A percentile compares a stretch with the other conserved stretches of the same genome.
Conservation (phyloP, 768 basidiomycete species). For the Boletus reticulatus region DNA sequence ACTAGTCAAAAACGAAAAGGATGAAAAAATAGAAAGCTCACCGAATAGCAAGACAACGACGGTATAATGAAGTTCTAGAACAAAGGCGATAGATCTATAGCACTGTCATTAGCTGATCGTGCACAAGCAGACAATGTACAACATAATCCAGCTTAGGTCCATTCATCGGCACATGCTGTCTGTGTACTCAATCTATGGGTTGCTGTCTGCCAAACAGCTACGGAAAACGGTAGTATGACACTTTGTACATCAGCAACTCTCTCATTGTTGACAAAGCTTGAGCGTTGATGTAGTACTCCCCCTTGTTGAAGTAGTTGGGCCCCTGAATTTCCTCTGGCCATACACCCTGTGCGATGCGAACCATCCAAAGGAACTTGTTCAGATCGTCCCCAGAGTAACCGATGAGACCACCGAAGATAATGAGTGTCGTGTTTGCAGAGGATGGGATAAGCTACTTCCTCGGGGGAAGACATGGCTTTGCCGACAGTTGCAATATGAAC, state of each 20-base stretch:
- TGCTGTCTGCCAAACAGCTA: conserved; percentile 81
- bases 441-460: conserved; percentile 97
- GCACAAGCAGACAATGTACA: no score
- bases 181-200: conserved; percentile 83
- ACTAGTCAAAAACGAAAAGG: no score
- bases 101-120: no score
- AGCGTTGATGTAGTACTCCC: conserved; percentile 93
- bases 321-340: conserved; percentile 99
- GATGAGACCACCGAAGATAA: conserved; percentile 95
- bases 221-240: conserved; percentile 95
- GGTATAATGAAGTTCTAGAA: no score
- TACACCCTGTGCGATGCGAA: conserved; percentile 89
- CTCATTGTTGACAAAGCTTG: conserved; percentile 84
- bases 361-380: conserved; percentile 99
- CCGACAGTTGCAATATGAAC: conserved; percentile 99
- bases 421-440: conserved; percentile 91
- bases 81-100: no score
- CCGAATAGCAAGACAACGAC: no score
- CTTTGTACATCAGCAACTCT: conserved; percentile 98
- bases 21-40: no score
- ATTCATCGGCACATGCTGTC: conserved; percentile 72
- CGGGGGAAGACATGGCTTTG: conserved; percentile 93
- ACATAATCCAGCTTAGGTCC: conserved; percentile 85
- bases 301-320: conserved; percentile 89
- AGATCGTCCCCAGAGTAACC: conserved; percentile 99